Base-by-base conservation (phyloP, 83 land plant genomes). In the Larix sibirica region DNA sequence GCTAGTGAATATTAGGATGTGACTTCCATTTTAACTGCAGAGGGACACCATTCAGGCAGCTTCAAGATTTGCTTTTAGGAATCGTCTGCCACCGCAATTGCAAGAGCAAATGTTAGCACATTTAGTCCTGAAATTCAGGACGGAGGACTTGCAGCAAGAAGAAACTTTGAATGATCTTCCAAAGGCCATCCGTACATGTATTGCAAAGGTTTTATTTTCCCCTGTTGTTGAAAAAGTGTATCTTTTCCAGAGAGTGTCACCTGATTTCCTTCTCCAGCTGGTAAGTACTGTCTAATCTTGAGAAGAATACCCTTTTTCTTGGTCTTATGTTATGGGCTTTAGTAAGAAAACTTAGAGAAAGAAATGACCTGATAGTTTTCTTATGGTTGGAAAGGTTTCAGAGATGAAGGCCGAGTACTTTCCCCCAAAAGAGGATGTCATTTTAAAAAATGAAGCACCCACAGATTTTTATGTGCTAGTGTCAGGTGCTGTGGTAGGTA, bases 61-160 rank as follows among this genome's bases (percentile, higher is more conserved):
- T 9, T 85, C 95, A 38, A 84, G 85, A 58, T 95, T 95, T 81
- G 92, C 93, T 0, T 79, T 79, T n/a, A 83, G 98, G 54, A 95
- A 95, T 83, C 93, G 62, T 26, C 84, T 95, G 23, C 96, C 98
- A 6, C 67, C 31, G 6, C 87, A 86, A 28, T 87, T 94, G 74
- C 93, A 89, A 77, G 96, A 95, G 42, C 98, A 95, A 80, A 94
- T 95, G 93, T 88, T 95, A 50, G 90, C 90, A 21, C 96, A 95
- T 85, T 78, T 95, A 84, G 86, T 83, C 58, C 68, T 95, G 70
- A 94, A 88, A 88, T 88, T 84, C 83, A 82, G 94, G 83, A 92
- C 95, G 54, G 98, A 95, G 86, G 92, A 92, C 18, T 84, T 94
- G 78, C 93, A 95, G 79, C 98, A 94, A 83, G 91, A 94, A 82